A percentile compares a stretch with the other conserved stretches of the same genome.
Conservation (phyloP, 1,284 basidiomycete species). For the Trichosporon sp. region DNA sequence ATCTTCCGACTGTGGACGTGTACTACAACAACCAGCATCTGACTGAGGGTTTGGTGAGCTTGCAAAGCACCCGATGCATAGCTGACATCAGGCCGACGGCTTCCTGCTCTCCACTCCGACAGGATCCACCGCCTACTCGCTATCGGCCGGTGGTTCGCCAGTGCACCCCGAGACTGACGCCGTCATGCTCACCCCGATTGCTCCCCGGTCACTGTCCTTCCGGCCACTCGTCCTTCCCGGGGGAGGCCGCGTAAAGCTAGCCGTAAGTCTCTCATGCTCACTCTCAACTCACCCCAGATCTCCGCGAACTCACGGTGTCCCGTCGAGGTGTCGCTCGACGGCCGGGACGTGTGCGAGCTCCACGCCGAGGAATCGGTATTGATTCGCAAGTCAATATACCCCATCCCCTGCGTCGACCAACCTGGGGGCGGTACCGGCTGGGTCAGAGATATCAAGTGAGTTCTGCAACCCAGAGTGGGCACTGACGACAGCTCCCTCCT, state of each 20-base stretch:
- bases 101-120: constrained; percentile 93
- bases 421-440: constrained; percentile 86
- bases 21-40: constrained; percentile 94
- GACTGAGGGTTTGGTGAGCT: constrained; percentile 85
- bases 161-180: constrained; percentile 89
- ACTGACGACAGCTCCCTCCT: constrained; percentile 58
- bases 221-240: constrained; percentile 82
- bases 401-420: constrained; percentile 87
- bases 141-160: constrained; percentile 93
- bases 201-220: constrained; percentile 87
- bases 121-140: constrained; percentile 92
- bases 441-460: constrained; percentile 86
- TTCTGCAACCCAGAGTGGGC: background rate
- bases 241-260: constrained; percentile 73
- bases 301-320: constrained; percentile 76
- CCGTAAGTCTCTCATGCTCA: constrained; percentile 55
- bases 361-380: constrained; percentile 77
- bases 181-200: constrained; percentile 88
- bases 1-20: constrained; percentile 89
- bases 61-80: too few species aligned
- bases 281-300: constrained; percentile 57
- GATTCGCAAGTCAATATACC: constrained; percentile 77
- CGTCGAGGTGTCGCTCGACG: constrained; percentile 89
- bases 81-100: constrained; percentile 70
- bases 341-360: constrained; percentile 73